Conservation (phyloP, 1,284 basidiomycete genomes). For the Meripilus lineatus region DNA sequence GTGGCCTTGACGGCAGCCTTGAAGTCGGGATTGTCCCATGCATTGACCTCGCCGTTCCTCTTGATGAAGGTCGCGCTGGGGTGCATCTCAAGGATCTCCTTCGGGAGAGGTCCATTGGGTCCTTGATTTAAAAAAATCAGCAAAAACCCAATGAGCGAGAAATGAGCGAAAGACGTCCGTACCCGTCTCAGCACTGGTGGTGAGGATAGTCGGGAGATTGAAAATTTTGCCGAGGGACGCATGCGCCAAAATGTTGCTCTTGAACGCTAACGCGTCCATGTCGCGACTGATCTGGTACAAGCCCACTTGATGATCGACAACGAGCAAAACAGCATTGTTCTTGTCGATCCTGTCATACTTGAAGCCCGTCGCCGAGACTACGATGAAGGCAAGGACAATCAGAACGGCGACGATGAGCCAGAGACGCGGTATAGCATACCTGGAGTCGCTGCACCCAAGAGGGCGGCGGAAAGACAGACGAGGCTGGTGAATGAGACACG, state of each 20-base stretch:
- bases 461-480: too few species aligned
- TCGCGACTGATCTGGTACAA: constrained; percentile 41
- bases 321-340: constrained; percentile 34
- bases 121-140: constrained; percentile 21
- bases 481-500: too few species aligned
- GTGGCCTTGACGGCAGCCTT: constrained; percentile 40
- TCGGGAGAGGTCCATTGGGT: constrained; percentile 41
- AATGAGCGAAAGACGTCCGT: background rate
- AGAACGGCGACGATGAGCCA: too few species aligned
- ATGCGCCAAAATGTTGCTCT: constrained; percentile 41
- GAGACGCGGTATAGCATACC: too few species aligned
- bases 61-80: constrained; percentile 39
- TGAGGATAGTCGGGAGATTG: constrained; percentile 39
- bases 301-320: constrained; percentile 45
- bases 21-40: constrained; percentile 47
- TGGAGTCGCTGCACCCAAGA: too few species aligned
- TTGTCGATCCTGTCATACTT: constrained; percentile 40
- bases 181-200: constrained; percentile 41
- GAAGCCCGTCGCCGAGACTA: constrained; percentile 15
- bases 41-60: constrained; percentile 43
- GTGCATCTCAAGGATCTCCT: constrained; percentile 39
- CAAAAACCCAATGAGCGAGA: background rate
- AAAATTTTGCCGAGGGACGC: constrained; percentile 40
- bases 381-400: too few species aligned
- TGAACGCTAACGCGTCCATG: constrained; percentile 31